These are phyloP conservation scores for Penicillium hesseltinei DNA, from an alignment of 2,329 filamentous ascomycete species.

Conservation along the genomic window DNA sequence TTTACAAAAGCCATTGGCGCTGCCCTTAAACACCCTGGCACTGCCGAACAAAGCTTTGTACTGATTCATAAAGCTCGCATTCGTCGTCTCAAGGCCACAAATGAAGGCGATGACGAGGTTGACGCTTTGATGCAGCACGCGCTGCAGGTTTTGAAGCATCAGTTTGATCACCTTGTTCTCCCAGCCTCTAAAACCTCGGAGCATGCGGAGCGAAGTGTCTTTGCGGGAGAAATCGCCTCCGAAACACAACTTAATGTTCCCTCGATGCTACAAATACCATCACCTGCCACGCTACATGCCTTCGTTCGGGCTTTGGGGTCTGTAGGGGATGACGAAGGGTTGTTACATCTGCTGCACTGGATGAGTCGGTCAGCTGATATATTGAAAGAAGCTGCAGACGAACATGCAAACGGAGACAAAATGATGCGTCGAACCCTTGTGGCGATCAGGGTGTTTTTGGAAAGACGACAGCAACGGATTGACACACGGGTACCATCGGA, in stretches of 20 bases:
- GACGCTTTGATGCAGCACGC: constrained; percentile 34
- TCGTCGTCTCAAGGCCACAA: background rate
- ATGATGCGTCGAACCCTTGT: constrained; percentile 43
- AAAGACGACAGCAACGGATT: constrained; percentile 30
- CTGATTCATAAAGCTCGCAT: constrained; percentile 22
- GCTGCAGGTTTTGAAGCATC: constrained; percentile 32
- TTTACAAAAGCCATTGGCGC: constrained; percentile 38
- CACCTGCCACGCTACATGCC: constrained; percentile 41
- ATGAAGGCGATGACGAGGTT: constrained; percentile 16
- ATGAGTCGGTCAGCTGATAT: constrained; percentile 37
- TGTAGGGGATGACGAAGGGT: constrained; percentile 39
- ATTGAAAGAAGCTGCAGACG: constrained; percentile 36
- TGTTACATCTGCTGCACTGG: constrained; percentile 44
- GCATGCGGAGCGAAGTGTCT: constrained; percentile 22
- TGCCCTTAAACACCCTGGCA: constrained; percentile 27
- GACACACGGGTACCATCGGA: constrained; percentile 26
- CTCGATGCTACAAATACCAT: constrained; percentile 36
- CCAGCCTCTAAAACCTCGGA: constrained; percentile 23
- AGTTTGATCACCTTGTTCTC: constrained; percentile 39
- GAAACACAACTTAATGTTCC: constrained; percentile 27
- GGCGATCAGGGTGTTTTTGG: constrained; percentile 42
- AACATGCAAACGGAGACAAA: constrained; percentile 36
- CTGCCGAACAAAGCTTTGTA: constrained; percentile 28
- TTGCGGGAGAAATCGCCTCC: constrained; percentile 7
- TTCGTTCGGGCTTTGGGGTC: constrained; percentile 44